Base-by-base conservation (phyloP, 371 early-diverging fungal species). In the Mucor indicus region DNA sequence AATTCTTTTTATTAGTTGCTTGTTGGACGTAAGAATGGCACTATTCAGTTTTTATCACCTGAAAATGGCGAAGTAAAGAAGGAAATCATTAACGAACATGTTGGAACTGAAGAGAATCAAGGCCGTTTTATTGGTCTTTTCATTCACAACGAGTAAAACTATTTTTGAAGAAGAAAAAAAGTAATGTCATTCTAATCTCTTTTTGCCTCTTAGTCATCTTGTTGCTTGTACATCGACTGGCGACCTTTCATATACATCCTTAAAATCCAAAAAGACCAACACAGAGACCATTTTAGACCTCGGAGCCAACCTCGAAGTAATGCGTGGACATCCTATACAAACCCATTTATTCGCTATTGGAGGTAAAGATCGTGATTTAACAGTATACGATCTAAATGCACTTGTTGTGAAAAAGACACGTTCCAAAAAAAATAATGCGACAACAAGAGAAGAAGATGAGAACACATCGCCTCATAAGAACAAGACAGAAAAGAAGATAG, bases 311-410 rank as follows among this genome's bases (percentile, higher is more conserved):
- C 55, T 67, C 19, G 62, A 47, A 21, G 45, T 69, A 11, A 86
- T 93, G 84, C 80, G 85, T 24, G 75, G 78, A 2, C 86, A 90
- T 55, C 83, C 82, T 7, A 58, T 59, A n/a, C 68, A 76, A 13
- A 66, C 83, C 10, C 58, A 85, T 47, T 50, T 91, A 7, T 79
- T 95, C 56, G 93, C 90, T 0, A 85, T 86, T 6, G 94, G 91
- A 27, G 96, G 96, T 13, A 86, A 89, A 27, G 90, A 92, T 48
- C 82, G 84, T 36, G 93, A 95, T 49, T 62, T 94, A 54, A 73
- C 76, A 7, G 45, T 94, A 5, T 93, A 90, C 80, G 89, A 93
- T 50, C 57, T 86, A 9, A 70, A 77, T 21, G 39, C 38, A 1
- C 20, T 69, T 22, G 23, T 31, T 1, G 21, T 66, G 33, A 58